Base-by-base conservation (phyloP, 148 eudicot species). In the Linanthus parryae region DNA sequence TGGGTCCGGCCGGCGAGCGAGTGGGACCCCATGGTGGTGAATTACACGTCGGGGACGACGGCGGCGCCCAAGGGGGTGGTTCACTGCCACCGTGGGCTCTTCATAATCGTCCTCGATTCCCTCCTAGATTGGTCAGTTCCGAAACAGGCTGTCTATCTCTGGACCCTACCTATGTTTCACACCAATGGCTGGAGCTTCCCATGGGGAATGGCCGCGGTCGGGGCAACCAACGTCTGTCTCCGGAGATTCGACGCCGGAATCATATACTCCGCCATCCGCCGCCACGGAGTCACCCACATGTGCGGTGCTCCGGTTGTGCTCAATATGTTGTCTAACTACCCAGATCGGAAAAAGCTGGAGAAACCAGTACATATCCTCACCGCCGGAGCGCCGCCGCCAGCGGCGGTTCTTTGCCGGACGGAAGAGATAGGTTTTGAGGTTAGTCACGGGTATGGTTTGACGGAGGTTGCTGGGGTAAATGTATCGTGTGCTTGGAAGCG, bases 161-260 rank as follows among this genome's bases (percentile, higher is more conserved):
- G 54, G 54, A 29, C 54, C 22, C 4, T 49, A 28, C 54, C 54
- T 5, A 49, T 49, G 54, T 49, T 49, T 24, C 54, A 49, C 26
- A 28, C 54, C 2, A 49, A 49, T 30, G 54, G 54, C 0, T 49
- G 54, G 54, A 28, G 37, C 23, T 49, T 49, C 2, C 28, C 54
- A 14, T 49, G 54, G 54, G 54, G 54, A 4, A 49, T 49, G 54
- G 54, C 54, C 8, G 54, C 54, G 0, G 54, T 49, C 15, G 54
- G 54, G 14, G 54, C 36, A n/a, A 29, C 54, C 37, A 49, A 49
- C 13, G 19, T 49, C 8, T 49, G 54, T 7, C 12, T 49, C 8
- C 54, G 54, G 23, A 49, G 13, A 49, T 35, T 49, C 36, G 54
- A 49, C 54, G 36, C 54, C 14, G 22, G 36, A 16, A 17, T 18